Percentiles rank a stretch among this genome's conserved stretches.
Conservation (phyloP, 129 eudicot genomes). For the Artemisia argyi region DNA sequence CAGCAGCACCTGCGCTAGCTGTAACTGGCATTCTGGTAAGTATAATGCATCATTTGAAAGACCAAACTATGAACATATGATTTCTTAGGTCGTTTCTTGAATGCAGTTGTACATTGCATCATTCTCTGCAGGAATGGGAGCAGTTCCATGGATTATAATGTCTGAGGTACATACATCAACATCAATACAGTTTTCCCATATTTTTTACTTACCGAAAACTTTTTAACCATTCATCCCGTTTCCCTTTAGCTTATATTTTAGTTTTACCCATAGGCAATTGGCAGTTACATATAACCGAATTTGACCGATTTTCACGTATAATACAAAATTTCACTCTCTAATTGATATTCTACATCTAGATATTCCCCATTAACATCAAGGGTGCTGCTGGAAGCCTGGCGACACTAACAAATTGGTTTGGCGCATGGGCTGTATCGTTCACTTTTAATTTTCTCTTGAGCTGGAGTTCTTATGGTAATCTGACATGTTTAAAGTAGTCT, state of each 20-base stretch:
- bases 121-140: conserved; percentile 93
- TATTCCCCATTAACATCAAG: conserved; percentile 62
- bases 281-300: not conserved
- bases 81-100: not conserved
- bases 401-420: conserved; percentile 63
- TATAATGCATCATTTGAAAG: not conserved
- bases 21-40: conserved; percentile 87
- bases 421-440: conserved; percentile 67
- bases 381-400: conserved; percentile 70
- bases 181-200: not conserved
- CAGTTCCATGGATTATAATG: conserved; percentile 98
- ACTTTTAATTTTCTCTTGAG: conserved; percentile 63
- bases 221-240: not conserved
- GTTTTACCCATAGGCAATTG: not conserved
- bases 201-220: not conserved
- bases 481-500: not conserved
- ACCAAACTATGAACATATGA: not conserved
- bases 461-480: conserved; percentile 71
- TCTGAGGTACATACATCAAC: conserved; percentile 66
- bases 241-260: not conserved
- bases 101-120: conserved; percentile 71
- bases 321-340: not conserved
- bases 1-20: conserved; percentile 81
- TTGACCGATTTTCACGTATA: not conserved
- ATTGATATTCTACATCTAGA: conserved; percentile 29